Conservation (phyloP, 352 stramenopile genomes). For the Pythium vanterpoolii region DNA sequence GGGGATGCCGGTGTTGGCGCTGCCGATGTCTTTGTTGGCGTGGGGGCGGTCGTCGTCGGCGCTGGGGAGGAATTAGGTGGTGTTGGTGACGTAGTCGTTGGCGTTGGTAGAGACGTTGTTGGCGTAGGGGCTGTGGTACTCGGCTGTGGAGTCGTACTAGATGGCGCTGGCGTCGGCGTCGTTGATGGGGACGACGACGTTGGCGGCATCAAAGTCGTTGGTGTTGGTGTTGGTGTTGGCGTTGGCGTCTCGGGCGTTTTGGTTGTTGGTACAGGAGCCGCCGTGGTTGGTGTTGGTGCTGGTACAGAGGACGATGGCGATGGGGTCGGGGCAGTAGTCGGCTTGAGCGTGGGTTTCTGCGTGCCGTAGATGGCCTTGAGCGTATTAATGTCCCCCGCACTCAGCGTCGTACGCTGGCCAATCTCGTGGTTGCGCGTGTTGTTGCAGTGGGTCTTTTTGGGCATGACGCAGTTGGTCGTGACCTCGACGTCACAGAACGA, state of each 20-base stretch:
- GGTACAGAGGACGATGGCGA: not conserved
- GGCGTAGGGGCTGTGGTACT: constrained; percentile 2
- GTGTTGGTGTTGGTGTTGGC: not conserved
- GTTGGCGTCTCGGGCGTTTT: not conserved
- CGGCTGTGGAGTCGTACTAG: not conserved
- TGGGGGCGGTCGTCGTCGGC: not conserved
- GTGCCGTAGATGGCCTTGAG: constrained; percentile 58
- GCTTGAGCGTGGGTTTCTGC: constrained; percentile 9
- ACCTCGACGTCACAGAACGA: constrained; percentile 65
- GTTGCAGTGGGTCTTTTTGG: constrained; percentile 66
- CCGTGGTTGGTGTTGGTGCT: not conserved
- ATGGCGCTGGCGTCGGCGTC: not conserved
- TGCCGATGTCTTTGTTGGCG: not conserved
- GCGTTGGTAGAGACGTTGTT: not conserved
- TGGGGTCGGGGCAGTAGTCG: constrained; percentile 1
- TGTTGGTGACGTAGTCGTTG: not conserved
- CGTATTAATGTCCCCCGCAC: constrained; percentile 56
- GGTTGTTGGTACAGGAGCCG: not conserved
- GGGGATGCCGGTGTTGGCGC: not conserved
- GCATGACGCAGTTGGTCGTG: constrained; percentile 66
- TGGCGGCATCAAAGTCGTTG: not conserved
- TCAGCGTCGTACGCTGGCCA: constrained; percentile 50
- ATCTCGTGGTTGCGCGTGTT: constrained; percentile 59
- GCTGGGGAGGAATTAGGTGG: not conserved
- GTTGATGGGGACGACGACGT: not conserved